A percentile compares a stretch with the other conserved stretches of the same genome.
Evolutionary conservation across 169 alveolate species (phyloP).

Genomic region (Cryptosporidium muris): DNA sequence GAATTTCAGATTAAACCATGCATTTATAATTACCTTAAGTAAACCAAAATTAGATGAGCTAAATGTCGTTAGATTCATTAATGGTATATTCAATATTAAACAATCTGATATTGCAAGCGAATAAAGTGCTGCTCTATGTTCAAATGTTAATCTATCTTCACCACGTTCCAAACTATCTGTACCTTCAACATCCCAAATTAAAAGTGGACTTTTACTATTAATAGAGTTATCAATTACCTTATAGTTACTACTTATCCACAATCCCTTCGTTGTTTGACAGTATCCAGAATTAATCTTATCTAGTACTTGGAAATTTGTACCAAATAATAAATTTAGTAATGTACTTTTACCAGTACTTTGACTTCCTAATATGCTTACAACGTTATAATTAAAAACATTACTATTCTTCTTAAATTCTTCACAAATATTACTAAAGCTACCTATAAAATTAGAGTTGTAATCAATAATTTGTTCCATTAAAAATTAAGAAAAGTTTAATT

Average conservation of each 20-base stretch:
- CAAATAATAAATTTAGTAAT: conserved; percentile 83
- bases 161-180: conserved; percentile 90
- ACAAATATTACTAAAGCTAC: conserved; percentile 50
- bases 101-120: conserved; percentile 89
- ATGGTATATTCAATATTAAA: conserved; percentile 81
- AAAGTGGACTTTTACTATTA: conserved; percentile 66
- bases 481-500: too few relatives aligned
- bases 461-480: conserved; percentile 61
- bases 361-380: conserved; percentile 87
- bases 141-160: conserved; percentile 87
- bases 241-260: conserved; percentile 81
- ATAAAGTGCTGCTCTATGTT: conserved; percentile 87
- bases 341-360: conserved; percentile 93
- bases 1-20: conserved; percentile 65
- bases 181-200: conserved; percentile 90
- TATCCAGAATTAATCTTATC: conserved; percentile 84
- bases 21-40: conserved; percentile 81
- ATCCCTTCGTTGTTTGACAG: conserved; percentile 90
- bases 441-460: conserved; percentile 68
- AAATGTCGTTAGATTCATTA: conserved; percentile 83
- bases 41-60: conserved; percentile 89
- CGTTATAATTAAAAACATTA: conserved; percentile 80
- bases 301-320: conserved; percentile 85
- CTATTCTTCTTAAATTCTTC: conserved; percentile 19
- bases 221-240: too few relatives aligned